Conservation (phyloP, 2,329 filamentous ascomycete genomes). For the Metarhizium album region DNA sequence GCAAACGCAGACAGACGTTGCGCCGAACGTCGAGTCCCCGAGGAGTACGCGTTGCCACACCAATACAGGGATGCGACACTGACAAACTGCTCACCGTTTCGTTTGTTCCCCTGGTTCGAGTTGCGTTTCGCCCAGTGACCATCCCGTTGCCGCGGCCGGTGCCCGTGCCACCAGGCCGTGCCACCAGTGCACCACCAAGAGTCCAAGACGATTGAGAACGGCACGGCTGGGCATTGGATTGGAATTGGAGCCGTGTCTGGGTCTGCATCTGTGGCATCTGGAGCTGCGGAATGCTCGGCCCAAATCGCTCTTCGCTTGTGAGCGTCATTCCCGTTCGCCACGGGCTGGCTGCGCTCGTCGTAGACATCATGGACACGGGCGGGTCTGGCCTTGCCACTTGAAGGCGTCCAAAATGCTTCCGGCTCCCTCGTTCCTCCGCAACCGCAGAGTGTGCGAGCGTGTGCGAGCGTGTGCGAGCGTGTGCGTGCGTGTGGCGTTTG, state of each 20-base stretch:
- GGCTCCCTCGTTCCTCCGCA: not conserved
- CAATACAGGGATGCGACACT: not conserved
- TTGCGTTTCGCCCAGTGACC: not conserved
- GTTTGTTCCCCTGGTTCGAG: not conserved
- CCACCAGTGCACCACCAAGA: too few species aligned
- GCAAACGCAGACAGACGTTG: not conserved
- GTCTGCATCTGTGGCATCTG: not conserved
- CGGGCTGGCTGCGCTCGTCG: too few species aligned
- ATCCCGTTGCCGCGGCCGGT: not conserved
- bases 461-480: too few species aligned
- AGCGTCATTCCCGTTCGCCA: not conserved
- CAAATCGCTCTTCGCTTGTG: not conserved
- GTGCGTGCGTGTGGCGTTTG: too few species aligned
- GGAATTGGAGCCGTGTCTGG: not conserved
- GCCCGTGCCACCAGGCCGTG: not conserved
- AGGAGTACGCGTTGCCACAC: not conserved
- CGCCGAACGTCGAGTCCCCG: too few species aligned
- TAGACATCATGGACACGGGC: too few species aligned
- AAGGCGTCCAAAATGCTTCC: not conserved
- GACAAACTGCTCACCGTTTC: not conserved
- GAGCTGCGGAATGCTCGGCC: not conserved
- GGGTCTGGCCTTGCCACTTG: not conserved
- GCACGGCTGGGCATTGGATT: not conserved
- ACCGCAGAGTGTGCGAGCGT: not conserved
- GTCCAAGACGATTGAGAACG: too few species aligned